Evolutionary conservation across 1,284 basidiomycete species (phyloP), one percentile per base, ranked within the genome.

Genomic region (Porogramme epimiltina): DNA sequence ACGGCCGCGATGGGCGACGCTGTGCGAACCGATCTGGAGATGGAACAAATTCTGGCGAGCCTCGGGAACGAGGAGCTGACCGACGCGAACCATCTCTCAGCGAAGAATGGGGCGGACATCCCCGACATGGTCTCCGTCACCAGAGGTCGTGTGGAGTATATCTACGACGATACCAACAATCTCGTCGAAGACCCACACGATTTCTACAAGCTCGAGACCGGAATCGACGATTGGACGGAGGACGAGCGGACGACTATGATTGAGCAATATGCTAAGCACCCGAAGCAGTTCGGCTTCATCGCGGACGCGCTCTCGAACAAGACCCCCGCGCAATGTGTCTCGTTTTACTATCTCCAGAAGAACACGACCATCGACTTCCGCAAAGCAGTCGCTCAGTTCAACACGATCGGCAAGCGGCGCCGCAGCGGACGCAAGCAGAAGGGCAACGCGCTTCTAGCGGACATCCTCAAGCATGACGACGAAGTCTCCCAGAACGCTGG

Each of bases 301-400:
- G 87, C 95, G 1, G 82, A 87, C 31, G 82, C 76, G 49, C 72
- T 98, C 18, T 85, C 89, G 1, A 80, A 94, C 77, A 98, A 98
- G 78, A 89, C 91, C 3, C 77, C 91, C 0, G 75, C 85, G 0
- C 91, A 98, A 79, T 98, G 95, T 67, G 92, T 98, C 38, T 81
- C 88, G 44, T 97, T 87, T 72, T 98, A 98, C 72, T 98, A 98
- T 72, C 77, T 96, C 53, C 93, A 95, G 73, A 98, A 98, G 79
- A 93, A 96, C 72, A 80, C 79, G 62, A 70, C 80, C 38, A 87
- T 94, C 65, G 89, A 95, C 70, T 96, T 95, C 73, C 85, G 92
- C 50, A 81, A 87, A 62, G 81, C 86, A 11, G 77, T 92, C 19
- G 72, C 81, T 47, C 79, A 79, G 62, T 81, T 81, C 62, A 84